Conservation (phyloP, 495 filamentous ascomycete genomes). For the Diplogelasinospora grovesii region DNA sequence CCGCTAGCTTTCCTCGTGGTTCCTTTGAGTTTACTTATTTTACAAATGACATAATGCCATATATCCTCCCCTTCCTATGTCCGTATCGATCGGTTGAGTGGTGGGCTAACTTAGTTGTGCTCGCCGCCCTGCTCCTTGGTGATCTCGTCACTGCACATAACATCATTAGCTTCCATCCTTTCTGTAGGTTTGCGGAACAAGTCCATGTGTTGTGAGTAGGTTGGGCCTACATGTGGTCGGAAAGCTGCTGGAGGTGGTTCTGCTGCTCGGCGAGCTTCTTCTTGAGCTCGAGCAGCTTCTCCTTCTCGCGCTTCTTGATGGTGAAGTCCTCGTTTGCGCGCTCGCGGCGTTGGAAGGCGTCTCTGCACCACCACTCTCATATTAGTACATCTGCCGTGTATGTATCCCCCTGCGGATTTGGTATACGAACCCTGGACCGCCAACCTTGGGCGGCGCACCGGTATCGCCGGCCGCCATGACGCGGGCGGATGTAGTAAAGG, state of each 20-base stretch:
- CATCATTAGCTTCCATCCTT: not conserved
- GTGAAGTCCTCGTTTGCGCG: constrained; percentile 76
- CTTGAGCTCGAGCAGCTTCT: constrained; percentile 71
- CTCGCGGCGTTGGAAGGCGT: constrained; percentile 87
- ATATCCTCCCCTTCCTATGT: too few species aligned
- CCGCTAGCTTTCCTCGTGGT: too few species aligned
- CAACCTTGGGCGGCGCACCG: constrained; percentile 50
- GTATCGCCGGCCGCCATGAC: constrained; percentile 64
- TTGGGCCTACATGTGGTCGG: constrained; percentile 65
- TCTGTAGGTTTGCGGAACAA: constrained; percentile 12
- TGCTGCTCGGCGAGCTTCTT: constrained; percentile 75
- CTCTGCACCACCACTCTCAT: constrained; percentile 40
- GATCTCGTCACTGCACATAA: constrained; percentile 68
- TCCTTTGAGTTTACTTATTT: too few species aligned
- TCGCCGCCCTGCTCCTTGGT: constrained; percentile 63
- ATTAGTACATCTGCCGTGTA: too few species aligned
- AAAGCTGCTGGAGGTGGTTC: constrained; percentile 73
- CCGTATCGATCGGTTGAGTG: too few species aligned
- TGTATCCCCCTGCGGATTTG: too few species aligned
- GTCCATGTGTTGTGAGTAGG: not conserved
- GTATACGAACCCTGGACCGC: constrained; percentile 36
- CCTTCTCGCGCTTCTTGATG: constrained; percentile 75
- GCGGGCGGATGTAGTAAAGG: constrained; percentile 57
- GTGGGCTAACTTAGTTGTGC: constrained; percentile 57
- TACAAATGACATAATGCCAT: too few species aligned